Base-by-base conservation (phyloP, 2,329 filamentous ascomycete genomes). In the Cytospora piceicola region DNA sequence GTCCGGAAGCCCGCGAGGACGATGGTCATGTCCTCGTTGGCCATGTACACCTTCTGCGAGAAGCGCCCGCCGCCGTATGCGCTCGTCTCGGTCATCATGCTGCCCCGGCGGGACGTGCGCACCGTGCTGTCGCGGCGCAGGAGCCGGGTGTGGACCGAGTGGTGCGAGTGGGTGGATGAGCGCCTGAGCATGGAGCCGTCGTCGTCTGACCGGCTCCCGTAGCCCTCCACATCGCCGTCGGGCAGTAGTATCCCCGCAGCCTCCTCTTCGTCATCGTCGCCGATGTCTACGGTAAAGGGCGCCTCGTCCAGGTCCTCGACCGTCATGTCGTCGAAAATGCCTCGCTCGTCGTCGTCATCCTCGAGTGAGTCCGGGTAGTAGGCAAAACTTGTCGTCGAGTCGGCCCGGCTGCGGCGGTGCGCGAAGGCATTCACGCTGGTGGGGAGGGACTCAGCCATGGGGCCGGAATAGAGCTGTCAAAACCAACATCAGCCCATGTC, bases 391-490 rank as follows among this genome's bases (percentile, higher is more conserved):
- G 94, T 82, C 7, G 85, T 93, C 17, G 94, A 98, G 73, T 94
- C 92, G 70, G 92, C 89, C 72, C 94, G 88, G 46, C 83, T 82
- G 42, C 66, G 66, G 67, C 93, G 91, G 77, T 97, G 94, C 57
- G 88, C 89, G 75, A 99, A 99, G 36, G 93, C 91, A n/a, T 93
- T 93, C 42, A 94, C 85, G 74, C 94, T 97, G 14, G 92, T 95
- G 1, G 95, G 95, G n/a, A 99, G 86, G 74, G 93, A 97, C 80
- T 99, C 95, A 63, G 93, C 94, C 73, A 97, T 89, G 8, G 94
- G 95, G 8, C 95, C 95, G 29, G 94, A 90, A 78, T 94, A 99
- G 57, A 96, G 86, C 84, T 88, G 67, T 53, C 34, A 36, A 64
- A 42, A 58, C 63, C 22, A 22, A n/a, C 14, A 57, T 65, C 15